Evolutionary conservation across 2,329 filamentous ascomycete genomes (phyloP), one percentile per base, ranked within the genome.

Genomic region (Boeremia lycopersici): DNA sequence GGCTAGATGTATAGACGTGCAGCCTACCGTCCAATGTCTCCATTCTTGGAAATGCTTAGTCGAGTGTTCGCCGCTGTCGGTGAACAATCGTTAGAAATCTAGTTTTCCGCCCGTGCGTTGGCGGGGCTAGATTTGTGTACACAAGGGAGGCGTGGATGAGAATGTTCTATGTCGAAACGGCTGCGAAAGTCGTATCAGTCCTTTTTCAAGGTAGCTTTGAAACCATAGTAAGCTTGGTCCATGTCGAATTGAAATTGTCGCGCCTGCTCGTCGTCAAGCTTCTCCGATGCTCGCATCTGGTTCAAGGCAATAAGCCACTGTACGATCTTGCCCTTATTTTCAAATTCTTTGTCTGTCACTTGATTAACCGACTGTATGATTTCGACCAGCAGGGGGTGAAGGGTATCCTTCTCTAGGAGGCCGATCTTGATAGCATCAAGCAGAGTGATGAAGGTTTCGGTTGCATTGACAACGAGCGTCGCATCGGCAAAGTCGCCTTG

Each of bases 361-460:
- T 96, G 95, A 77, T 98, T 98, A 61, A 97, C 93, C 2, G 91
- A 93, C 70, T 97, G 93, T 58, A 99, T 99, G 15, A 97, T 91
- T 67, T 98, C 95, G 1, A 93, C 93, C 2, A 99, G 83, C 17
- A 99, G 81, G 3, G 95, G 95, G 71, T 99, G 96, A n/a, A 99
- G 81, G 60, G 95, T 92, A 74, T 98, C 93, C 72, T 99, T 99
- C 42, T 93, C 93, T 10, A 96, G 82, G 68, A 98, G 86, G 39
- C 93, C 93, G 49, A 99, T 86, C 72, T 93, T 93, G 66, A 99
- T 84, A 13, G 95, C 96, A 72, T 99, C 95, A 47, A 99, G 84
- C 71, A 99, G 93, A 0, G 95, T 99, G 75, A 99, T 99, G 75
- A 99, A 99, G 74, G 97, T 96, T 75, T 99, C 93, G 0, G 93